Conservation (phyloP, 1,139 yeast species). For the Lodderomyces metapsilosis region DNA sequence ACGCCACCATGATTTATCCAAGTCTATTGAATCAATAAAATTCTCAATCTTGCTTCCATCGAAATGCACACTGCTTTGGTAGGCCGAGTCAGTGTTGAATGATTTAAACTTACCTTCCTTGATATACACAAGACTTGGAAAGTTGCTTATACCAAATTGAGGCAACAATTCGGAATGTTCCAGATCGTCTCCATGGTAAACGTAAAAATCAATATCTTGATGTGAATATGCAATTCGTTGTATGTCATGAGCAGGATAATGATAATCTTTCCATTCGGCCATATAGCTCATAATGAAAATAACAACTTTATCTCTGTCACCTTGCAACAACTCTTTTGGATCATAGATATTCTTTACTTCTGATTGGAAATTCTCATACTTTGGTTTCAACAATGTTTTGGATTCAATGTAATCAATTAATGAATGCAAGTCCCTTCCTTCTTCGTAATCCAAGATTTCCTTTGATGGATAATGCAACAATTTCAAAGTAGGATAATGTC, state of each 20-base stretch:
- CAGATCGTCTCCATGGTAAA: conserved; percentile 26
- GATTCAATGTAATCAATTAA: conserved; percentile 16
- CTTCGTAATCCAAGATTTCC: conserved; percentile 23
- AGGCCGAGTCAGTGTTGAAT: conserved; percentile 28
- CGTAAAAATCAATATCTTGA: conserved; percentile 20
- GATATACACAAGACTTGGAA: conserved; percentile 34
- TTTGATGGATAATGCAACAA: conserved; percentile 29
- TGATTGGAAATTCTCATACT: conserved; percentile 19
- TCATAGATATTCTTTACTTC: conserved; percentile 11
- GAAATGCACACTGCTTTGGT: too few species aligned
- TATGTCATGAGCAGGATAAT: conserved; percentile 36
- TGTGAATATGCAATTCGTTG: conserved; percentile 26
- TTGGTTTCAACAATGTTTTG: conserved; percentile 17
- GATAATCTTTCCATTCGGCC: conserved; percentile 31
- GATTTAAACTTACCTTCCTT: conserved; percentile 23
- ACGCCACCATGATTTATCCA: conserved; percentile 12
- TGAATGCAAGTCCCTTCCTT: conserved; percentile 23
- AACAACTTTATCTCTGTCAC: conserved; percentile 18
- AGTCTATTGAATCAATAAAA: conserved; percentile 22
- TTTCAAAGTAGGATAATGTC: conserved; percentile 33
- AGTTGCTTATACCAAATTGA: conserved; percentile 28
- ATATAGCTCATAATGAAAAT: conserved; percentile 26
- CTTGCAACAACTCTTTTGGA: conserved; percentile 8
- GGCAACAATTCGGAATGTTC: conserved; percentile 21
- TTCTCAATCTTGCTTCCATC: conserved; percentile 18